Evolutionary conservation across 176 grass and related monocot genomes (phyloP), one percentile per base, ranked within the genome.

Genomic region (Thalia dealbata): DNA sequence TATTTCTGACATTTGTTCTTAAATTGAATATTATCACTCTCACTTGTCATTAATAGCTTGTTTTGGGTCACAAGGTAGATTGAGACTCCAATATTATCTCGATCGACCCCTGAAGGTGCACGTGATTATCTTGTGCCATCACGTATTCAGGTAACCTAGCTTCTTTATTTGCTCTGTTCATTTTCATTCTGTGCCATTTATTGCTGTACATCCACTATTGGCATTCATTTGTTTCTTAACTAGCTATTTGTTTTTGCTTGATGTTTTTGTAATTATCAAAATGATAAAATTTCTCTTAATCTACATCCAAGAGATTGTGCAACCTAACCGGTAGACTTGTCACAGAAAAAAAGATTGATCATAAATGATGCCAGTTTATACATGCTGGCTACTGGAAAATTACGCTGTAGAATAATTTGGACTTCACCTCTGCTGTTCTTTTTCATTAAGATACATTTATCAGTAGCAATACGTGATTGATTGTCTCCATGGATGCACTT

Each of bases 61-160:
- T 77, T 80, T 75, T 76, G 84, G 85, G 32, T 78, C 84, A 82
- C 79, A 96, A 96, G 89, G 89, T 93, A 99, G 95, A 93, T 99
- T 91, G 95, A 99, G 95, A 99, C 95, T 90, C 95, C 95, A 86
- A 89, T 93, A 84, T 84, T 99, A 77, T 99, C 95, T 73, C 89
- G 85, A 70, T 99, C 95, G 43, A 99, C 95, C 76, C 95, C 95
- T 67, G 95, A 93, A 88, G 95, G 95, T 74, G 90, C 95, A 46
- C 83, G 95, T 3, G 90, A 99, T 54, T 99, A 99, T 93, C 95
- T 99, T 78, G 95, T 93, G 74, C 95, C 95, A 77, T 93, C 95
- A n/a, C 81, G 90, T 88, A 90, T 99, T 88, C 95, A 99, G 95
- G 95, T 99, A 71, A 85, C 58, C 68, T 66, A 88, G 23, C 56